phyloP scores from a whole-genome alignment of 371 early-diverging fungal species.

The Mucor mucedo region DNA sequence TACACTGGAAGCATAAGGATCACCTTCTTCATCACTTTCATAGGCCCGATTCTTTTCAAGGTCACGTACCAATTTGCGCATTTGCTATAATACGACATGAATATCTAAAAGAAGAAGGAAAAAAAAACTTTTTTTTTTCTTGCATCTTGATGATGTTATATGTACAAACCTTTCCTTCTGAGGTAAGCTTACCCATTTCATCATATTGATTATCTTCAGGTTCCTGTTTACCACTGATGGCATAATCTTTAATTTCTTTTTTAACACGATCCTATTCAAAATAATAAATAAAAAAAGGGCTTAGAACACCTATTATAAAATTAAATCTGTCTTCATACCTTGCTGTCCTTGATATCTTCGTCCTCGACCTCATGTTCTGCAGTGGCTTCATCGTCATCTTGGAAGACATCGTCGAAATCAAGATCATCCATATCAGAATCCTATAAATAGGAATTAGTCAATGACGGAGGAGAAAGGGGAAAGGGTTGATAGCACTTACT shows the following conservation, averaged over 20 bases:
- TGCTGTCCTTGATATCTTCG: conserved; percentile 65
- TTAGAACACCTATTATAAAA: background rate
- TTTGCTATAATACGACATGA: conserved; percentile 43
- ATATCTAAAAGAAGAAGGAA: too few species aligned
- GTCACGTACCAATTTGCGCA: conserved; percentile 76
- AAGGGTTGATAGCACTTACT: background rate
- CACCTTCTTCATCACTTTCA: conserved; percentile 76
- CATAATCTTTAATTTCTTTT: conserved; percentile 45
- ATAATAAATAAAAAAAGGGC: too few species aligned
- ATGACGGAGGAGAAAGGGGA: background rate
- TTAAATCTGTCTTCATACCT: conserved; percentile 27
- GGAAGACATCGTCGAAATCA: conserved; percentile 58
- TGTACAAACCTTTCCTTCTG: conserved; percentile 50
- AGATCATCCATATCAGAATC: conserved; percentile 59
- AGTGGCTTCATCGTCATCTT: conserved; percentile 82
- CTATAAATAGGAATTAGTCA: background rate
- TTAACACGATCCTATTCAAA: conserved; percentile 40
- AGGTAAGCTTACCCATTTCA: conserved; percentile 39
- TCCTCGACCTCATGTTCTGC: conserved; percentile 70
- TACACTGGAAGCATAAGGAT: conserved; percentile 75
- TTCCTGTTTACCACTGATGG: conserved; percentile 34
- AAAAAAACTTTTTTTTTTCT: too few species aligned
- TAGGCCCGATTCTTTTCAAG: conserved; percentile 75
- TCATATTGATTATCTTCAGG: conserved; percentile 30
- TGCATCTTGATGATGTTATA: background rate